Base-by-base conservation (phyloP, 1,284 basidiomycete species). In the Fomitiporia mediterranea region DNA sequence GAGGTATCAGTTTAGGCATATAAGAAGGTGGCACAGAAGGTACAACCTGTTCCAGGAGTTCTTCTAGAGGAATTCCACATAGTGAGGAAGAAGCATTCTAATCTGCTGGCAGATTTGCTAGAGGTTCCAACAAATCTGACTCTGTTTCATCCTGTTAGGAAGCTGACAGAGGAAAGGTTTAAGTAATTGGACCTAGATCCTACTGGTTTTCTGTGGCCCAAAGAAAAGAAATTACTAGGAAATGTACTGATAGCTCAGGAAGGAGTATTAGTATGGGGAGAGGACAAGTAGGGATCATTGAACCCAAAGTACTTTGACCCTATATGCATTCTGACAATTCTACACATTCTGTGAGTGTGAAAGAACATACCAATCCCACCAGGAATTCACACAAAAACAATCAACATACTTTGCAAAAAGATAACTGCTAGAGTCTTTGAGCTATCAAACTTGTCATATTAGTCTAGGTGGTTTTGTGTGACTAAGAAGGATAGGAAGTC, bases 401-500 rank as follows among this genome's bases (percentile, higher is more conserved):
- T 71, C 4, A 62, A 69, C 0, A 32, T 73, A 0, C 40, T 76
- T 0, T 64, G 64, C 47, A 25, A 58, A 3, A 70, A 68, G 44
- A 68, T 73, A 0, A 50, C 40, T 0, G 63, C 62, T 0, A 66
- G 69, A 5, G 64, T 69, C 0, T 71, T 70, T 39, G 66, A 74
- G 54, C 66, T 62, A 0, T 66, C 63, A 0, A 57, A 68, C 1
- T 63, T 69, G 0, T 67, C 74, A 0, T 77, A 78, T 53, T 56
- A 65, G 0, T 72, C 68, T 0, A 11, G 65, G 13, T 76, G 73
- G 74, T 78, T 79, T 44, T 74, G 69, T 51, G 68, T 78, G 0
- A n/a, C 64, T 6, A 71, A 72, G 60, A 67, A 67, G 38, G 63
- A 62, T 61, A 61, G 65, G n/a, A 63, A 63, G 4, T 28, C 28